Conservation (phyloP, 805 yeast species). For the Hermanozyma aechmeae region DNA sequence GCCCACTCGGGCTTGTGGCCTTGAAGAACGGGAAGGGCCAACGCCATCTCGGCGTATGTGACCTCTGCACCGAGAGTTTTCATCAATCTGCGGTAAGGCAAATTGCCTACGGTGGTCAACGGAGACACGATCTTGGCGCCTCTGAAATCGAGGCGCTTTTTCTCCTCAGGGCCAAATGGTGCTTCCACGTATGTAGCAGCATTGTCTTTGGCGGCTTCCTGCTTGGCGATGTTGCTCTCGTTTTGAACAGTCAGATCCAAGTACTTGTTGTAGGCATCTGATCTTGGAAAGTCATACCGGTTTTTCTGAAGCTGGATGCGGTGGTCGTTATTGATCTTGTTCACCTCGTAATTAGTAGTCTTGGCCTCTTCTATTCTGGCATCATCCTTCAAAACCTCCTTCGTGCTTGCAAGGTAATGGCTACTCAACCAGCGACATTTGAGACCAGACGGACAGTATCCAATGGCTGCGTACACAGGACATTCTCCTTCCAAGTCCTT, state of each 20-base stretch:
- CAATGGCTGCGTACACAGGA: constrained; percentile 75
- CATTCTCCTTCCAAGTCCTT: constrained; percentile 69
- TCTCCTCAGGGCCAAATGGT: constrained; percentile 70
- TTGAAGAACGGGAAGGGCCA: constrained; percentile 74
- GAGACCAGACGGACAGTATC: constrained; percentile 86
- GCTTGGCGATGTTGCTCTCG: constrained; percentile 25
- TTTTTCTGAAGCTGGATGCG: constrained; percentile 51
- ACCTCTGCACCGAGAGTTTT: constrained; percentile 83
- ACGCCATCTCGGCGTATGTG: constrained; percentile 94
- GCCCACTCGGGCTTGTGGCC: constrained; percentile 98
- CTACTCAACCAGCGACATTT: constrained; percentile 86
- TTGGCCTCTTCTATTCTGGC: constrained; percentile 24
- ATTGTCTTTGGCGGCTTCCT: constrained; percentile 17
- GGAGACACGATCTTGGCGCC: constrained; percentile 89
- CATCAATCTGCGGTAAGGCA: constrained; percentile 93
- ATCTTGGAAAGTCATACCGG: constrained; percentile 45
- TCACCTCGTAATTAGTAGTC: constrained; percentile 47
- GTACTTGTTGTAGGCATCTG: constrained; percentile 47
- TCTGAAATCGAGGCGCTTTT: constrained; percentile 58
- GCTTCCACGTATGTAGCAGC: constrained; percentile 61
- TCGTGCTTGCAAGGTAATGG: constrained; percentile 47
- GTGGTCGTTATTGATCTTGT: constrained; percentile 41
- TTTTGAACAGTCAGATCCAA: constrained; percentile 52
- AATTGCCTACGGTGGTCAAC: constrained; percentile 92
- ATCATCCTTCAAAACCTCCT: constrained; percentile 35